phyloP scores from a whole-genome alignment of 106 monocot species.

The Allium cepa region DNA sequence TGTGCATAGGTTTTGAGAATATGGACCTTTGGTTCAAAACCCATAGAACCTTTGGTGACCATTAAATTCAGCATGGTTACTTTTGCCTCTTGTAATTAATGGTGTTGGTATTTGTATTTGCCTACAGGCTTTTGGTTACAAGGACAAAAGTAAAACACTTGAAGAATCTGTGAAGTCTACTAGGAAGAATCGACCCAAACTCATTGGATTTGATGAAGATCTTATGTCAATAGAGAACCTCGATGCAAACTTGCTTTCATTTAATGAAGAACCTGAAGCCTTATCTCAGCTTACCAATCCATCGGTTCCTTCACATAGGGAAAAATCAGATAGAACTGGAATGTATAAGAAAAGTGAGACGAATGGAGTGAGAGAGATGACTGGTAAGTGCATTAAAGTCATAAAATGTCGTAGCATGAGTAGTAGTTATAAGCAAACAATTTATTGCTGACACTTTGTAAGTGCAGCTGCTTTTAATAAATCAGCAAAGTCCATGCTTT shows the following conservation, averaged over 20 bases:
- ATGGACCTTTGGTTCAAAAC: too few relatives aligned
- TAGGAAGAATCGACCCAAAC: slow-evolving; percentile 33
- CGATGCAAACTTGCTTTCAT: slow-evolving; percentile 5
- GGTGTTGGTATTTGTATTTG: background rate
- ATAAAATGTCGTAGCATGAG: background rate
- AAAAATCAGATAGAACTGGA: background rate
- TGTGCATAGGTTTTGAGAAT: too few relatives aligned
- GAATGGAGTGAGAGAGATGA: background rate
- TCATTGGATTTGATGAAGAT: slow-evolving; percentile 86
- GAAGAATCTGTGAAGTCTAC: slow-evolving; percentile 48
- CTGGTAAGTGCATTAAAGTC: background rate
- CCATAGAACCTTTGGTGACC: background rate
- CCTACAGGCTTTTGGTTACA: slow-evolving; percentile 59
- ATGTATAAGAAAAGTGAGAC: background rate
- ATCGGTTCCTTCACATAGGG: background rate
- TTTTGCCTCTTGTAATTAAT: slow-evolving; percentile 6
- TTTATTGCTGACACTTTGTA: background rate
- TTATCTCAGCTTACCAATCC: background rate
- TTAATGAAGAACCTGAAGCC: background rate
- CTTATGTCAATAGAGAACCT: slow-evolving; percentile 21
- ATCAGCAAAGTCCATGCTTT: slow-evolving; percentile 31
- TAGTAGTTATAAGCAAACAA: background rate
- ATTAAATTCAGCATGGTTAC: background rate
- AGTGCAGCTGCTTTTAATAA: background rate
- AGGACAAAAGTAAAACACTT: slow-evolving; percentile 64